Evolutionary conservation across 345 rosid genomes (phyloP), one percentile per base, ranked within the genome.

Genomic region (Eucalyptus lansdowneana): DNA sequence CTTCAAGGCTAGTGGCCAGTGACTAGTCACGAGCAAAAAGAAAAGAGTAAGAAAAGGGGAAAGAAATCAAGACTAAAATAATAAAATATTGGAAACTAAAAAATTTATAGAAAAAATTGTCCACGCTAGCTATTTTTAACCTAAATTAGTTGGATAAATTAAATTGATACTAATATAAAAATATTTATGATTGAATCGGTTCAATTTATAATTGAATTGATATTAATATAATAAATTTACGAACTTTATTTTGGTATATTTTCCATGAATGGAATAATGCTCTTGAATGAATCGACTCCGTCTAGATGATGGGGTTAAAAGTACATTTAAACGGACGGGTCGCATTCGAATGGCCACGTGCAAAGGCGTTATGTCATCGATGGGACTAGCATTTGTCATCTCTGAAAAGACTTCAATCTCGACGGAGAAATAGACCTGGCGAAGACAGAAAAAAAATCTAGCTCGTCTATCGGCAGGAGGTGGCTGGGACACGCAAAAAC

Each of bases 41-140:
- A 17, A 17, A 17, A 51, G 2, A 17, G 4, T 7, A 17, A 53
- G 9, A 19, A 53, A 53, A 53, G 2, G 8, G 9, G 4, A 53
- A 53, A 11, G 24, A 53, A 19, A 19, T 53, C 19, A 53, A 53
- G 1, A 53, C 19, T 0, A 53, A 50, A 17, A 17, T 0, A 6
- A 16, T 6, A 3, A 51, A 17, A 17, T 17, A 19, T 19, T 19
- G 0, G 9, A 53, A 53, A 53, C 56, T 3, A 19, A 7, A 53
- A 53, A 19, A 3, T 51, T 53, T 53, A 53, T 19, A 19, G 0
- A 53, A 53, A 19, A 53, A 53, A 8, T 51, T 53, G 10, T 8
- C 0, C 4, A 3, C 0, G 9, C 2, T 53, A 8, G 9, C 2
- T 19, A 8, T 19, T 53, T 53, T 3, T 0, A 19, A 8, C 2